Evolutionary conservation across 1,139 yeast species (phyloP).

Genomic region (Hanseniaspora sp.): DNA sequence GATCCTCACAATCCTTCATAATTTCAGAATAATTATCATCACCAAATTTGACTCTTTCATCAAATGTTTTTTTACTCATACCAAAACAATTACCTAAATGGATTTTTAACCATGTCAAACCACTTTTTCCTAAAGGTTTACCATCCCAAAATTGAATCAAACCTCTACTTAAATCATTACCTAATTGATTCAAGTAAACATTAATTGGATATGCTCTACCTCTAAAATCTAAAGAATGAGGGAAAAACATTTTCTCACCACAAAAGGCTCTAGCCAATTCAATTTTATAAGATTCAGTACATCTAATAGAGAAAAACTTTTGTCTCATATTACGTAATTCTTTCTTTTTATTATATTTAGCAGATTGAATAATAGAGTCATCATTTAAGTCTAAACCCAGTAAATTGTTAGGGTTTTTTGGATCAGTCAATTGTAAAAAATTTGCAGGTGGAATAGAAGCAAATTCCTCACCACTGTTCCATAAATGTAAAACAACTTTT

Average conservation of each 20-base stretch:
- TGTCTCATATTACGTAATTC: slow-evolving; percentile 21
- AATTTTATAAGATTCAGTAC: slow-evolving; percentile 83
- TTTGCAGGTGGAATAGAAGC: slow-evolving; percentile 60
- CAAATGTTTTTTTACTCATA: slow-evolving; percentile 68
- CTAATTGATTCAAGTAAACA: slow-evolving; percentile 70
- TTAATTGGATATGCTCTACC: slow-evolving; percentile 95
- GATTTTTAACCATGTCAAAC: slow-evolving; percentile 78
- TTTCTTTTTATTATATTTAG: slow-evolving; percentile 17
- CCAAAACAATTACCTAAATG: slow-evolving; percentile 87
- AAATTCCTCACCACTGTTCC: slow-evolving; percentile 78
- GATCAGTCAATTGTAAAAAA: slow-evolving; percentile 29
- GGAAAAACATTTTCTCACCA: slow-evolving; percentile 84
- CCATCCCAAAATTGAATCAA: slow-evolving; percentile 84
- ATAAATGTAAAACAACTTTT: slow-evolving; percentile 57
- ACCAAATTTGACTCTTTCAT: slow-evolving; percentile 63
- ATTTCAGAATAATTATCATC: slow-evolving; percentile 56
- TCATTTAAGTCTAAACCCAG: neutral
- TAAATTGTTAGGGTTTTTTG: slow-evolving; percentile 3
- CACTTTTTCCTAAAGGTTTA: slow-evolving; percentile 58
- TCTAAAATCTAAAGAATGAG: slow-evolving; percentile 87
- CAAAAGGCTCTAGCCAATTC: slow-evolving; percentile 90
- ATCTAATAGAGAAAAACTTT: slow-evolving; percentile 51
- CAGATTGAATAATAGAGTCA: neutral
- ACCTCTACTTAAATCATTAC: slow-evolving; percentile 83
- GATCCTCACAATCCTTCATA: slow-evolving; percentile 58